These are phyloP conservation scores for Fonsecaea pedrosoi DNA, from an alignment of 2,329 filamentous ascomycete species.

Conservation along the genomic window DNA sequence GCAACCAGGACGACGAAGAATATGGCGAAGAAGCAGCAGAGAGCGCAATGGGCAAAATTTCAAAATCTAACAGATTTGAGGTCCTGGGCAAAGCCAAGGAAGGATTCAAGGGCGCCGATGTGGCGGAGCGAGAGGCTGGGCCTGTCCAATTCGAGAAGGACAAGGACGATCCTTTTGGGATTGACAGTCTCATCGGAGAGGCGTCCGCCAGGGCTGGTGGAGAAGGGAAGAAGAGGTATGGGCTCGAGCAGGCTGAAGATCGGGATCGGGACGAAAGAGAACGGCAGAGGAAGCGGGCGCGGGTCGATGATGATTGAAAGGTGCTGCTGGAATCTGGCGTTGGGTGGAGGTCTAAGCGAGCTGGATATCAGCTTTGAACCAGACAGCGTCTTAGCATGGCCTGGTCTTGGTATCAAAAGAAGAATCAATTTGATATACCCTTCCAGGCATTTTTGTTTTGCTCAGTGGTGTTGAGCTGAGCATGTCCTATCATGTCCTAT, in stretches of 20 bases:
- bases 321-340: neutral
- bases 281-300: slow-evolving; percentile 70
- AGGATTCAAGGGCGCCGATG: slow-evolving; percentile 82
- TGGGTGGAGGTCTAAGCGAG: neutral
- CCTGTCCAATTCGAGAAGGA: slow-evolving; percentile 98
- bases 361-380: neutral
- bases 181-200: slow-evolving; percentile 90
- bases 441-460: neutral
- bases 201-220: slow-evolving; percentile 53
- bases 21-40: slow-evolving; percentile 73
- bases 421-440: neutral
- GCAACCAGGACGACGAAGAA: slow-evolving; percentile 71
- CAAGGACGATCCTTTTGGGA: slow-evolving; percentile 83
- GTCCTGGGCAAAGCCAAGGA: slow-evolving; percentile 80
- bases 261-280: slow-evolving; percentile 50
- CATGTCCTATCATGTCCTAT: neutral
- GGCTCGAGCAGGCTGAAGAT: slow-evolving; percentile 63
- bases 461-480: neutral
- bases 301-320: slow-evolving; percentile 67
- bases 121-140: slow-evolving; percentile 80
- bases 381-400: neutral
- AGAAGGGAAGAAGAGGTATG: slow-evolving; percentile 74
- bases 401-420: neutral
- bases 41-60: slow-evolving; percentile 83
- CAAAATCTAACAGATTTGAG: slow-evolving; percentile 85